Conservation (phyloP, 805 yeast species). For the Barnettozyma siamensis region DNA sequence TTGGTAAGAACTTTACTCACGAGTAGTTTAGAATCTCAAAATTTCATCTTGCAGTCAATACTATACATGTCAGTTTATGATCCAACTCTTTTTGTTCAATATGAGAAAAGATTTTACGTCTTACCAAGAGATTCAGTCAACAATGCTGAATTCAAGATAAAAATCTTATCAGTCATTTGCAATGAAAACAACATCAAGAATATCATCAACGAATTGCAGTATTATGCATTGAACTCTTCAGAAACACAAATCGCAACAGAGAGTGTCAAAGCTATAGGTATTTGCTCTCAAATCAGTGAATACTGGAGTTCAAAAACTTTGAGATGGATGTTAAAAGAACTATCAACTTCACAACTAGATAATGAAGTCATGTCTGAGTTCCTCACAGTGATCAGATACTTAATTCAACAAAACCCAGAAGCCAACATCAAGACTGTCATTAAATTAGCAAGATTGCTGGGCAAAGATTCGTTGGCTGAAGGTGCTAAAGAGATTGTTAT, state of each 20-base stretch:
- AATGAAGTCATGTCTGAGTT: constrained; percentile 49
- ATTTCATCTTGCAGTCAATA: constrained; percentile 43
- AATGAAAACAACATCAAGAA: constrained; percentile 44
- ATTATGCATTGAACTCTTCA: constrained; percentile 36
- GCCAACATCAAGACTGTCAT: constrained; percentile 51
- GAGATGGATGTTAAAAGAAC: constrained; percentile 55
- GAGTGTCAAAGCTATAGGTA: constrained; percentile 58
- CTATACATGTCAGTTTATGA: constrained; percentile 33
- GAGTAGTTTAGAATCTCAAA: constrained; percentile 29
- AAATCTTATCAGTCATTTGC: constrained; percentile 54
- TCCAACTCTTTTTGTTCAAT: constrained; percentile 30
- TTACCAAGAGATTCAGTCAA: constrained; percentile 45
- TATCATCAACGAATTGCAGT: constrained; percentile 59
- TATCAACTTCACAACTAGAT: constrained; percentile 27
- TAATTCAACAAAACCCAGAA: constrained; percentile 59
- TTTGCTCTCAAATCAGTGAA: constrained; percentile 45
- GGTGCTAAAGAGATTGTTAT: constrained; percentile 76
- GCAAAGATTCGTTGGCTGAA: constrained; percentile 25
- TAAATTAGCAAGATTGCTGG: constrained; percentile 37
- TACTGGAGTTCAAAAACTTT: constrained; percentile 51
- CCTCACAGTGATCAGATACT: constrained; percentile 63
- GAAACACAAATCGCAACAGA: constrained; percentile 30
- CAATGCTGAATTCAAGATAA: constrained; percentile 49
- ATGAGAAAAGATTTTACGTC: constrained; percentile 46
- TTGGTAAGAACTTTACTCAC: constrained; percentile 38